Evolutionary conservation across 768 basidiomycete species (phyloP).

Genomic region (Podaxis sp.): DNA sequence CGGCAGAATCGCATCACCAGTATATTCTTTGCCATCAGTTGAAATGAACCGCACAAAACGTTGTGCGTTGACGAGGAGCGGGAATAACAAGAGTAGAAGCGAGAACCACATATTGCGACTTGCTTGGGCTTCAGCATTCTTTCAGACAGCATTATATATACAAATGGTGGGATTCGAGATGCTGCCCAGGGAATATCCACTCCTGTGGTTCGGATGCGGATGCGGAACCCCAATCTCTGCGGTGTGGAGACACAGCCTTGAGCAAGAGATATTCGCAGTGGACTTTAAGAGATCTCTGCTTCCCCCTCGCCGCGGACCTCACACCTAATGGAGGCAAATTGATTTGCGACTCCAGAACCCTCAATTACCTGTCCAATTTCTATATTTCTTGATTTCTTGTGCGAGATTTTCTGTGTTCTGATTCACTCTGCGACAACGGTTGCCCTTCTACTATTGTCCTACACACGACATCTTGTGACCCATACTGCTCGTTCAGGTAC

Average conservation of each 20-base stretch:
- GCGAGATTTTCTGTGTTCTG: no score
- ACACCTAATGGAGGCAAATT: neutral
- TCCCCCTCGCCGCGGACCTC: neutral
- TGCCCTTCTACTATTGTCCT: neutral
- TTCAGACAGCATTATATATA: neutral
- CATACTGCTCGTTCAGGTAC: slow-evolving; percentile 1
- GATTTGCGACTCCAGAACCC: neutral
- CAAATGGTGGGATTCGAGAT: neutral
- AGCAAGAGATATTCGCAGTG: neutral
- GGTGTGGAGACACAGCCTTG: neutral
- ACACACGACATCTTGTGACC: neutral
- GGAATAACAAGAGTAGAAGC: slow-evolving; percentile 12
- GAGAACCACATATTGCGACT: slow-evolving; percentile 8
- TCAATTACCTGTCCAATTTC: neutral
- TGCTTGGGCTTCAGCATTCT: neutral
- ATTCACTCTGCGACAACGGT: neutral
- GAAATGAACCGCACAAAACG: slow-evolving; percentile 37
- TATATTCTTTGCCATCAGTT: slow-evolving; percentile 30
- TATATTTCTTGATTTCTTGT: neutral
- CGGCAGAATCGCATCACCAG: slow-evolving; percentile 33
- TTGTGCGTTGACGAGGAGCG: slow-evolving; percentile 23
- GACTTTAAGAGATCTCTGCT: neutral
- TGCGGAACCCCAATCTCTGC: neutral
- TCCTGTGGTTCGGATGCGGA: neutral
- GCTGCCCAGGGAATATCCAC: neutral